Conservation (phyloP, 108 stramenopile genomes). For the Schizochytrium sp. region DNA sequence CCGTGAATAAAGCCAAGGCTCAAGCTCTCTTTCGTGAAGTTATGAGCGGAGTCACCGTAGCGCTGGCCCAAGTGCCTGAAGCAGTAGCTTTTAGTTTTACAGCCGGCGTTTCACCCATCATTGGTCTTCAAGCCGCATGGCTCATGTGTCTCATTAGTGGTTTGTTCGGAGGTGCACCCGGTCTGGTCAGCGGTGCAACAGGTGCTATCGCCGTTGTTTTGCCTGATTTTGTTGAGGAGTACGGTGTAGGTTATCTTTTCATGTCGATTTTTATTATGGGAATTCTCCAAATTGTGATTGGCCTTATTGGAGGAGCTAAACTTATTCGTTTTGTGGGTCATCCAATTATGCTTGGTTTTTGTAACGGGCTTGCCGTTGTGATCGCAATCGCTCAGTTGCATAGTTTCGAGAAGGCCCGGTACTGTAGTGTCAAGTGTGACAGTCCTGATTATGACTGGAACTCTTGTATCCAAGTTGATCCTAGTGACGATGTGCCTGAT, state of each 20-base stretch:
- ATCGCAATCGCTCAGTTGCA: constrained; percentile 87
- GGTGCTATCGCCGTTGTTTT: constrained; percentile 88
- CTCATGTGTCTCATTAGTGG: constrained; percentile 85
- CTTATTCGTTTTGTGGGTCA: constrained; percentile 86
- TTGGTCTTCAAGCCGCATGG: constrained; percentile 88
- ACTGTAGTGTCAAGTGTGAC: constrained; percentile 27
- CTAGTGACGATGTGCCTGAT: background rate
- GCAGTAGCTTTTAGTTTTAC: constrained; percentile 70
- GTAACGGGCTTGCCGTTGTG: constrained; percentile 88
- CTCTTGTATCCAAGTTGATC: background rate
- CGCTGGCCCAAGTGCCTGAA: constrained; percentile 68
- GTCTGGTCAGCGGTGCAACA: constrained; percentile 85
- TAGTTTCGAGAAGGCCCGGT: constrained; percentile 76
- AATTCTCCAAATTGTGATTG: constrained; percentile 80
- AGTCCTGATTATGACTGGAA: background rate
- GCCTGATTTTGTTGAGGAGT: constrained; percentile 78
- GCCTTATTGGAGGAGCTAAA: constrained; percentile 80
- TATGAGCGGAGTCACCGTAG: constrained; percentile 68
- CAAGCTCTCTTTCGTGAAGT: constrained; percentile 60
- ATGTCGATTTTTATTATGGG: constrained; percentile 85
- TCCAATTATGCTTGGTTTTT: constrained; percentile 91
- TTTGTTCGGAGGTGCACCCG: constrained; percentile 84
- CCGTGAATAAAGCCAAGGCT: constrained; percentile 17
- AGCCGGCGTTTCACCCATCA: constrained; percentile 63
- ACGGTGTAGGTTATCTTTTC: constrained; percentile 83